Evolutionary conservation across 192 early-diverging fungal species (phyloP).

Genomic region (Podila epicladia): DNA sequence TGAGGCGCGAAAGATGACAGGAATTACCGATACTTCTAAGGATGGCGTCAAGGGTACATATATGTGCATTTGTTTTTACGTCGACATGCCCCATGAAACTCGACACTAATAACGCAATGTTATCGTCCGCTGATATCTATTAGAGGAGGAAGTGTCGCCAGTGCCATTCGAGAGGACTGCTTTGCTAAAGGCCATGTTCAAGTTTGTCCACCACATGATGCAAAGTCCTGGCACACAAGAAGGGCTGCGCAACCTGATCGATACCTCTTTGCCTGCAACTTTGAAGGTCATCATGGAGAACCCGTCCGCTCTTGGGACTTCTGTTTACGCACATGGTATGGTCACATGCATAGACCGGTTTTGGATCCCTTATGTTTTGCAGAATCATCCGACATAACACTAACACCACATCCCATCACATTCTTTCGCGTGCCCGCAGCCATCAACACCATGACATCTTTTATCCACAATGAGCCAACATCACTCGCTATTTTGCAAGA

Average conservation of each 20-base stretch:
- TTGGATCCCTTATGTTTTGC: constrained; percentile 68
- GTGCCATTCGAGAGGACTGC: constrained; percentile 79
- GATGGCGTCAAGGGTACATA: constrained; percentile 9
- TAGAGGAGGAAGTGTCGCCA: constrained; percentile 43
- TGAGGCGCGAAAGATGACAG: constrained; percentile 54
- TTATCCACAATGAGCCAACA: constrained; percentile 99
- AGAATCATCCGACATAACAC: constrained; percentile 61
- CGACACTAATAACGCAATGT: not conserved
- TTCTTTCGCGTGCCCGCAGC: constrained; percentile 60
- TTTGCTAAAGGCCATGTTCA: constrained; percentile 88
- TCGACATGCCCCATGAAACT: not conserved
- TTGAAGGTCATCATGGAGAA: constrained; percentile 78
- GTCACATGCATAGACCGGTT: not conserved
- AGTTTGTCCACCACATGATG: constrained; percentile 93
- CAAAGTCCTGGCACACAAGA: constrained; percentile 92
- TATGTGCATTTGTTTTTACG: not conserved
- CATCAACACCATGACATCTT: constrained; percentile 92
- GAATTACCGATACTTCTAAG: constrained; percentile 24
- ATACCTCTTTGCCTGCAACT: constrained; percentile 82
- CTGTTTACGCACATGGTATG: constrained; percentile 83
- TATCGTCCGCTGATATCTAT: constrained; percentile 6
- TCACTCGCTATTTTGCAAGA: constrained; percentile 95
- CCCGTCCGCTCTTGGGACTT: constrained; percentile 81
- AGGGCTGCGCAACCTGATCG: constrained; percentile 93
- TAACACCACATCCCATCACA: constrained; percentile 1